Percentiles rank a stretch among this genome's conserved stretches.
Conservation (phyloP, 2,329 filamentous ascomycete species). For the Penicillium sp. region DNA sequence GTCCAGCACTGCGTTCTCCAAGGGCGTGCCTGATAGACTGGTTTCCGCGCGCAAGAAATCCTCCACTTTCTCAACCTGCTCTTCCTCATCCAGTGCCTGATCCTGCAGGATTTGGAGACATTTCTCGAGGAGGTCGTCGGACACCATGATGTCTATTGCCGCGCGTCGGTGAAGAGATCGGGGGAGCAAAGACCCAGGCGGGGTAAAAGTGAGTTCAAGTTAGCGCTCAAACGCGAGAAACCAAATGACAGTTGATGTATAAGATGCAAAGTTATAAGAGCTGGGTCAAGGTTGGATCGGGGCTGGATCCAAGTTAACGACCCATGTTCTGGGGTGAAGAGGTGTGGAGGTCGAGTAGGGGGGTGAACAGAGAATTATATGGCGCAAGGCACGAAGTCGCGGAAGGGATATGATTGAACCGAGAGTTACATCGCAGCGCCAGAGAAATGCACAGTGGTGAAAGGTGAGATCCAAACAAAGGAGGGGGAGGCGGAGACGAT, state of each 20-base stretch:
- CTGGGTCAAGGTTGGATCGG: neutral
- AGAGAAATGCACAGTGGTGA: constrained; percentile 5
- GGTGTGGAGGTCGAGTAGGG: neutral
- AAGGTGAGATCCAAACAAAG: constrained; percentile 17
- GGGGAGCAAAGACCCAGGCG: constrained; percentile 10
- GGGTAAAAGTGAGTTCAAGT: neutral
- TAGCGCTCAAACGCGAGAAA: neutral
- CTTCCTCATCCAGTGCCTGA: constrained; percentile 81
- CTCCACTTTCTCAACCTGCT: constrained; percentile 90
- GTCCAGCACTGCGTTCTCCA: constrained; percentile 90
- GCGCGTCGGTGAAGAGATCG: constrained; percentile 8
- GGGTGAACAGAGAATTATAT: neutral
- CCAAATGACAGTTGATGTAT: neutral
- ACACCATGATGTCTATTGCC: constrained; percentile 67
- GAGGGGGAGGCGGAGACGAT: constrained; percentile 23
- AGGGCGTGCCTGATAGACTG: constrained; percentile 68
- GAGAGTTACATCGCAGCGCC: constrained; percentile 36
- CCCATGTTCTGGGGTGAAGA: constrained; percentile 14
- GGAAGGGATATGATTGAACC: constrained; percentile 19
- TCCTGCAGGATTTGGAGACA: constrained; percentile 88
- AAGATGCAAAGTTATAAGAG: neutral
- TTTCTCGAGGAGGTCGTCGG: constrained; percentile 88
- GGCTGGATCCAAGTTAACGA: constrained; percentile 14
- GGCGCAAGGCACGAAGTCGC: constrained; percentile 1
- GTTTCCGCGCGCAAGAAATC: constrained; percentile 80